A percentile compares a stretch with the other conserved stretches of the same genome.
phyloP scores from a whole-genome alignment of 768 basidiomycete genomes.

The Boletus pseudopeckii region DNA sequence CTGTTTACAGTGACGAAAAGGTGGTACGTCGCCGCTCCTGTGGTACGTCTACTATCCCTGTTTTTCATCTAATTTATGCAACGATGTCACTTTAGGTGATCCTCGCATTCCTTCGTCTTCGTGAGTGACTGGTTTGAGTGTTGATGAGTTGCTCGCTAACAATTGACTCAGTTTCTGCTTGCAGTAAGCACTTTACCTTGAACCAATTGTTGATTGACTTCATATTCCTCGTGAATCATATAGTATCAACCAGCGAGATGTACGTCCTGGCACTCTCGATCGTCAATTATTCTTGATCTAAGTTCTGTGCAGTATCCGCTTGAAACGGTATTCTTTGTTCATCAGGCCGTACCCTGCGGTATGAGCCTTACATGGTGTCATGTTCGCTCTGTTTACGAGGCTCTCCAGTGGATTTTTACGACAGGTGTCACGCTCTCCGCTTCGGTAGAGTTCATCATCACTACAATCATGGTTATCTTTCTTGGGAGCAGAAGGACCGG shows the following conservation, averaged over 20 bases:
- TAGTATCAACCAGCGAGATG: conserved; percentile 34
- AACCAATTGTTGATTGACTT: not conserved
- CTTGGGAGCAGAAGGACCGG: conserved; percentile 31
- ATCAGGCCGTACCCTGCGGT: conserved; percentile 32
- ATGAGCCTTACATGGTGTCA: not conserved
- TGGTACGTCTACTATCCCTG: conserved; percentile 12
- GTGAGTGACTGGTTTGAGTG: conserved; percentile 16
- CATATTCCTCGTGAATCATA: not conserved
- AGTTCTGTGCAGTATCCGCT: conserved; percentile 16
- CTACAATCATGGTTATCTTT: conserved; percentile 30
- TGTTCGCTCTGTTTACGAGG: not conserved
- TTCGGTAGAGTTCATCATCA: conserved; percentile 34
- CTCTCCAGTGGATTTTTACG: conserved; percentile 31
- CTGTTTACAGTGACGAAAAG: conserved; percentile 26
- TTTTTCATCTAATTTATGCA: not conserved
- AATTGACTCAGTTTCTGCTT: conserved; percentile 24
- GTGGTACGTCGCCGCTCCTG: conserved; percentile 31
- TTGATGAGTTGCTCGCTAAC: conserved; percentile 2
- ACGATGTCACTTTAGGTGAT: conserved; percentile 15
- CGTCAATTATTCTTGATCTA: not conserved
- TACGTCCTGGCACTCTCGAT: conserved; percentile 3
- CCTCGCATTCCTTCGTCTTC: conserved; percentile 33
- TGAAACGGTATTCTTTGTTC: conserved; percentile 30
- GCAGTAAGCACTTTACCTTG: conserved; percentile 16
- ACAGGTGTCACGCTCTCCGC: conserved; percentile 31